Evolutionary conservation across 176 grass and related monocot species (phyloP).

Genomic region (Calamus simplicifolius): DNA sequence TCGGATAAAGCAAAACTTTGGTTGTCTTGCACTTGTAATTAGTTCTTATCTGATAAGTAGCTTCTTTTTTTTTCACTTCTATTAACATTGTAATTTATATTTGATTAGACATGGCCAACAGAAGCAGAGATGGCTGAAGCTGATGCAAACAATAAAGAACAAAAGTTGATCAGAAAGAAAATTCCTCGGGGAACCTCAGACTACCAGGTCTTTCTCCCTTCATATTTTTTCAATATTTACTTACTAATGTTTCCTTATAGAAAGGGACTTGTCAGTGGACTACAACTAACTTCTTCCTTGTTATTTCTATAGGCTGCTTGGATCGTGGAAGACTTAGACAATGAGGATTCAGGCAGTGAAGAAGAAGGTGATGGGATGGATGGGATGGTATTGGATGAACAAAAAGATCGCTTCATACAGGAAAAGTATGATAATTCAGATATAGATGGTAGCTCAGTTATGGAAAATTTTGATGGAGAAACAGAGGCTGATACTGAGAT

Average conservation of each 20-base stretch:
- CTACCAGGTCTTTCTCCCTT: conserved; percentile 57
- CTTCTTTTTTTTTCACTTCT: conserved; percentile 4
- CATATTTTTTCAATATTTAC: too few relatives aligned
- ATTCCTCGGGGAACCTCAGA: conserved; percentile 89
- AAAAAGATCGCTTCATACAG: conserved; percentile 22
- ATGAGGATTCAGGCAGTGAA: conserved; percentile 51
- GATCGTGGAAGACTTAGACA: conserved; percentile 78
- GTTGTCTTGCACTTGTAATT: too few relatives aligned
- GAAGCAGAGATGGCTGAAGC: conserved; percentile 71
- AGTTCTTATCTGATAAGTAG: neutral
- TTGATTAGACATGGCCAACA: conserved; percentile 85
- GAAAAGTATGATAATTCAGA: conserved; percentile 47
- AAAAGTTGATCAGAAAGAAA: conserved; percentile 56
- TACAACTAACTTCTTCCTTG: neutral
- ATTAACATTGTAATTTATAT: conserved; percentile 24
- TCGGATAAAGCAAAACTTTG: too few relatives aligned
- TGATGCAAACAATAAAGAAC: conserved; percentile 49
- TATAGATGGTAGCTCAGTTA: conserved; percentile 47
- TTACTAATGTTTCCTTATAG: too few relatives aligned
- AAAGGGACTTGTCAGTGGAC: too few relatives aligned
- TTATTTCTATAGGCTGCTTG: conserved; percentile 62
- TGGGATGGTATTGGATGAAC: conserved; percentile 74
- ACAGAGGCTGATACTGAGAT: conserved; percentile 71
- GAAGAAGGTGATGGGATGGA: conserved; percentile 61
- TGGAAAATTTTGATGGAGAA: conserved; percentile 66